Evolutionary conservation across 108 stramenopile genomes (phyloP).

Genomic region (Conticribra weissflogii): DNA sequence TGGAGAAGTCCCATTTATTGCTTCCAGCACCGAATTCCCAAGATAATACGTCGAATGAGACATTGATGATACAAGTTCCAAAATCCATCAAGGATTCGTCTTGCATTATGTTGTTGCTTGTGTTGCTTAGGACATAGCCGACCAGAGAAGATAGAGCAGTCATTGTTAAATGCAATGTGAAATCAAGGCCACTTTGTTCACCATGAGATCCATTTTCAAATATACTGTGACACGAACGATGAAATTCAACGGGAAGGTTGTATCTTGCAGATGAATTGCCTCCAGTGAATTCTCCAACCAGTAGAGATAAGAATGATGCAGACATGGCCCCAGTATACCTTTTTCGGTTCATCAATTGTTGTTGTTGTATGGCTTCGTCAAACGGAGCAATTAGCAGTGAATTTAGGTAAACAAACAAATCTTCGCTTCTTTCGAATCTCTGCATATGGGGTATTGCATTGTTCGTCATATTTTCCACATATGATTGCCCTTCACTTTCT

Average conservation of each 20-base stretch:
- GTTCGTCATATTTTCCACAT: no score
- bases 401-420: conserved; percentile 28
- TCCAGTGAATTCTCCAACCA: conserved; percentile 80
- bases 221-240: conserved; percentile 59
- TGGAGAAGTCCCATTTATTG: conserved; percentile 52
- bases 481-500: no score
- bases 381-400: conserved; percentile 14
- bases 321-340: conserved; percentile 40
- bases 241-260: conserved; percentile 76
- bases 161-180: conserved; percentile 38
- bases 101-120: conserved; percentile 6
- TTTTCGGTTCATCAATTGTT: conserved; percentile 19
- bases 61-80: conserved; percentile 54
- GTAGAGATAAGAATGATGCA: conserved; percentile 54
- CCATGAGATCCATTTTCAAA: conserved; percentile 56
- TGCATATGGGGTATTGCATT: conserved; percentile 24
- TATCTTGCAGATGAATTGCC: conserved; percentile 64
- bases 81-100: conserved; percentile 40
- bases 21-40: conserved; percentile 82
- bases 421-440: conserved; percentile 17
- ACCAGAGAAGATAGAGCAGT: conserved; percentile 32
- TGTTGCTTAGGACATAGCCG: conserved; percentile 31
- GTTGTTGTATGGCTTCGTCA: conserved; percentile 11
- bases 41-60: conserved; percentile 61
- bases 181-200: conserved; percentile 36